These are phyloP conservation scores for Lactarius pseudohatsudake DNA, from an alignment of 768 basidiomycete genomes.

Conservation along the genomic window DNA sequence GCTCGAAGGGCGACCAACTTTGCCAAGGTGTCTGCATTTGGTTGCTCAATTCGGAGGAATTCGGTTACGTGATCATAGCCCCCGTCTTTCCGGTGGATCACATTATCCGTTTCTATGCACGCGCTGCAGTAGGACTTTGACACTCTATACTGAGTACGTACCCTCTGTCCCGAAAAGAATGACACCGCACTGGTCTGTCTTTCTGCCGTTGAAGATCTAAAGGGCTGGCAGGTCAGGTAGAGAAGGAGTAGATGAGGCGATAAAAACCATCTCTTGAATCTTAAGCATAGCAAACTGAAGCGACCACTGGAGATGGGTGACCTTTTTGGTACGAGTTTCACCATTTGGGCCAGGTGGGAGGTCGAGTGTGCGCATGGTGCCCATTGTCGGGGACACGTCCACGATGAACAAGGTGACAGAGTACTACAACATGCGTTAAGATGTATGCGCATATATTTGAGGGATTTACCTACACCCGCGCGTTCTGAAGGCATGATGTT, in stretches of 20 bases:
- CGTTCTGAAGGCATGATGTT: constrained; percentile 68
- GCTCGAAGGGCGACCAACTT: constrained; percentile 61
- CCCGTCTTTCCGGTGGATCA: constrained; percentile 56
- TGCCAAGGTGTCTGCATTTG: constrained; percentile 63
- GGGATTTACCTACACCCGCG: constrained; percentile 59
- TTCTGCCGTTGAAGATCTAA: constrained; percentile 87
- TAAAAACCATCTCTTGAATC: constrained; percentile 83
- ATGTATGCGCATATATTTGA: constrained; percentile 28
- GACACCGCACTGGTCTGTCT: constrained; percentile 94
- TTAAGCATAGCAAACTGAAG: constrained; percentile 88
- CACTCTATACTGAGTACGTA: constrained; percentile 33
- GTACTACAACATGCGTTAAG: constrained; percentile 46
- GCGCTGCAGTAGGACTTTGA: not conserved
- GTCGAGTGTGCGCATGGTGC: constrained; percentile 54
- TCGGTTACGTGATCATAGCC: constrained; percentile 76
- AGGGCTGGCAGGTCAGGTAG: constrained; percentile 5
- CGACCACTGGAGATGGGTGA: constrained; percentile 78
- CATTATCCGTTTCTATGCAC: constrained; percentile 60
- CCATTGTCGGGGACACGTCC: constrained; percentile 89
- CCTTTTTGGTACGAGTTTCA: constrained; percentile 51
- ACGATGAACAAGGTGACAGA: constrained; percentile 88
- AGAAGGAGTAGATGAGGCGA: constrained; percentile 8
- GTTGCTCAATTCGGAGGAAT: constrained; percentile 66
- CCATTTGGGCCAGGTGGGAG: constrained; percentile 53
- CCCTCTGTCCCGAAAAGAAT: constrained; percentile 85